A percentile compares a stretch with the other conserved stretches of the same genome.
Evolutionary conservation across 371 early-diverging fungal genomes (phyloP).

Genomic region (Mucor lusitanicus): DNA sequence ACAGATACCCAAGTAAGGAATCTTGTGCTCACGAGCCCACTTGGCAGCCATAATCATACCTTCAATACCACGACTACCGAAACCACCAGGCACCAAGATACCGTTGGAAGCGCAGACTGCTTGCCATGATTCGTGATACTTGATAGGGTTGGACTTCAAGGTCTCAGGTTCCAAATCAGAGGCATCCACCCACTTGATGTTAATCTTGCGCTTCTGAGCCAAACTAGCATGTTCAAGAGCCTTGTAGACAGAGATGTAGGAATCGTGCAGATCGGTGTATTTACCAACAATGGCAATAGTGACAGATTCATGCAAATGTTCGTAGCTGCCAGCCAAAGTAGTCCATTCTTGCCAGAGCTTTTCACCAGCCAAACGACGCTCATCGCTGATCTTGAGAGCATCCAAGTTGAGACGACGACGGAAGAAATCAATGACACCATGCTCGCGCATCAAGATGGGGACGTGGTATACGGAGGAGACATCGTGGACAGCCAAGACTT

Average conservation of each 20-base stretch:
- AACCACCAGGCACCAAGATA: conserved; percentile 99
- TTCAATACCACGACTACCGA: conserved; percentile 97
- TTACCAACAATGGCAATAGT: conserved; percentile 97
- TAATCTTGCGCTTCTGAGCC: conserved; percentile 79
- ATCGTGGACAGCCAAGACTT: conserved; percentile 93
- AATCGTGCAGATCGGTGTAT: conserved; percentile 94
- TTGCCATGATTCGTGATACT: conserved; percentile 95
- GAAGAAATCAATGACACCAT: conserved; percentile 85
- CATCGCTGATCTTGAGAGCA: conserved; percentile 53
- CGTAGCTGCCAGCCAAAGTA: conserved; percentile 76
- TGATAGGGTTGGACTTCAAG: conserved; percentile 76
- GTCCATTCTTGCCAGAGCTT: conserved; percentile 83
- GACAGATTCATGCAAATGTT: conserved; percentile 83
- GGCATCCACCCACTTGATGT: conserved; percentile 95
- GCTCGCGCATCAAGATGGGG: conserved; percentile 86
- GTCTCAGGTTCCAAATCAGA: conserved; percentile 82
- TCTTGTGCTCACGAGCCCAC: conserved; percentile 97
- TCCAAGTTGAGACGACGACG: conserved; percentile 80
- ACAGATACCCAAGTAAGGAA: conserved; percentile 99
- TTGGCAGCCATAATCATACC: conserved; percentile 97
- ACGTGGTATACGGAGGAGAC: conserved; percentile 96
- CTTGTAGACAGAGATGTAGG: conserved; percentile 97
- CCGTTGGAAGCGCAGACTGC: conserved; percentile 88
- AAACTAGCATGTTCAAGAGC: conserved; percentile 93
- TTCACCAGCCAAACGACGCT: conserved; percentile 59